Evolutionary conservation across 495 filamentous ascomycete genomes (phyloP), one percentile per base, ranked within the genome.

Genomic region (Penicillium canariense): DNA sequence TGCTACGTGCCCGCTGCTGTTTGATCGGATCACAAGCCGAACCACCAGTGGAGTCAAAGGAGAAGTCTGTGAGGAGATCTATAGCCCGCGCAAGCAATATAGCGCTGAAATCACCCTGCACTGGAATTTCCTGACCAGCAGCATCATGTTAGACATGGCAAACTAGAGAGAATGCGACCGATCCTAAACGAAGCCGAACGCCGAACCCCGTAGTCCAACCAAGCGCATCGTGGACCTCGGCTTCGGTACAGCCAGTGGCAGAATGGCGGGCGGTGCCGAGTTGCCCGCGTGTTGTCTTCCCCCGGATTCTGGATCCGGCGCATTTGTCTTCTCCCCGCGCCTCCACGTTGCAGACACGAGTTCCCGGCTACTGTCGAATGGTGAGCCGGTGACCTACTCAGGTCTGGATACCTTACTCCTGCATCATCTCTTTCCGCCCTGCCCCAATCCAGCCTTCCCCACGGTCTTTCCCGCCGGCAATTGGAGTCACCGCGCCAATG

Each of bases 221-320:
- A 10, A n/a, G 34, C 9, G 27, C 48, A 39, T 50, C 31, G 20
- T 66, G 60, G 52, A 73, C 70, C 70, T 73, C 70, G 70, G 70
- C 70, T 67, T 64, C 62, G 62, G 60, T 61, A 46, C 27, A 46
- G 43, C 25, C 43, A 54, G 48, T 58, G 69, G 61, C 67, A 68
- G 65, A 71, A 70, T 51, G 58, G 63, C 56, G 65, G 65, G 69
- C 67, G 67, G 63, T 69, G 63, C 67, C 63, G 61, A 67, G 20
- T 44, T 56, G 48, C 59, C 59, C 58, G 58, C 58, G 55, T 62
- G 60, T 62, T 62, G 60, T 53, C 43, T 62, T 61, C 64, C 64
- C 64, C 64, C 64, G 64, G 64, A 67, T 64, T 67, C 50, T 67
- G 48, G 46, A 59, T 55, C 56, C 56, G 59, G 55, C 36, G 50